Conservation (phyloP, 805 yeast species). For the Suhomyces pyralidae region DNA sequence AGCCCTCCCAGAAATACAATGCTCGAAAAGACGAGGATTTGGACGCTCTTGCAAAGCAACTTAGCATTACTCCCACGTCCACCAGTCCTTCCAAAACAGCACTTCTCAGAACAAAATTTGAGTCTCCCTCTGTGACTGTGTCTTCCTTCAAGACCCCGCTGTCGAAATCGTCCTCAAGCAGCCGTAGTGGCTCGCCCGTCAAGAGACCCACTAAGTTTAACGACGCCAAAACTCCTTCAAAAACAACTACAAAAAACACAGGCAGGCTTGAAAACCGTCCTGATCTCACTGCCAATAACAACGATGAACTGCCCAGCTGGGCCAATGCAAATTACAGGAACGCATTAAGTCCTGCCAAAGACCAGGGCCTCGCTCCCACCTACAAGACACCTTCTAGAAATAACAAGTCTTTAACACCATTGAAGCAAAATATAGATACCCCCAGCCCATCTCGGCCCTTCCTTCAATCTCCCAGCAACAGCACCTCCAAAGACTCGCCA, state of each 20-base stretch:
- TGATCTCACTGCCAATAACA: slow-evolving; percentile 5
- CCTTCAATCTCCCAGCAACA: slow-evolving; percentile 28
- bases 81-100: slow-evolving; percentile 24
- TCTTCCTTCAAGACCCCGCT: slow-evolving; percentile 38
- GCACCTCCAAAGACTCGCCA: slow-evolving; percentile 29
- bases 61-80: slow-evolving; percentile 25
- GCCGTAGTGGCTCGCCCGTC: slow-evolving; percentile 14
- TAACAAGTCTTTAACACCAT: slow-evolving; percentile 7
- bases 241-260: neutral
- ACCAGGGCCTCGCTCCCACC: neutral
- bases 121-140: slow-evolving; percentile 42
- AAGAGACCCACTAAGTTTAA: neutral
- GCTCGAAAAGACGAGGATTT: slow-evolving; percentile 29
- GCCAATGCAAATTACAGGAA: slow-evolving; percentile 19
- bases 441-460: slow-evolving; percentile 16
- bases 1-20: slow-evolving; percentile 27
- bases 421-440: slow-evolving; percentile 9
- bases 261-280: slow-evolving; percentile 1
- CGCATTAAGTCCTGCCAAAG: slow-evolving; percentile 9
- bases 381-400: neutral
- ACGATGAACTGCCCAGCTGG: slow-evolving; percentile 18
- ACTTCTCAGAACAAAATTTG: slow-evolving; percentile 31
- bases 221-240: neutral
- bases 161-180: slow-evolving; percentile 18
- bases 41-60: slow-evolving; percentile 37